Evolutionary conservation across 495 filamentous ascomycete species (phyloP).

Genomic region (Penicillium lividum): DNA sequence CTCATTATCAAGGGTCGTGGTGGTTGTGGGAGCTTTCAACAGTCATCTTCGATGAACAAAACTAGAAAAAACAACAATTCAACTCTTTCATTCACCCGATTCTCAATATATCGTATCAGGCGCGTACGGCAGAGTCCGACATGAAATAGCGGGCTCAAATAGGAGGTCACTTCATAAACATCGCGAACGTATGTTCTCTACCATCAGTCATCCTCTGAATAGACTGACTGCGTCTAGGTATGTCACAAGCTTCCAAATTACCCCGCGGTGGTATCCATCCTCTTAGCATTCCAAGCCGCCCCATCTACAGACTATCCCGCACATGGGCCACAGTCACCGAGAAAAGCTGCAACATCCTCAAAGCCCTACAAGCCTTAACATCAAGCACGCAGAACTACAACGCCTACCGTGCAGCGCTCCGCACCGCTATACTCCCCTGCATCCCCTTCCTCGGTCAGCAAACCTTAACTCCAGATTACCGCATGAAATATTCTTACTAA

Average conservation of each 20-base stretch:
- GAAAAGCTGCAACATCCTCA: slow-evolving; percentile 66
- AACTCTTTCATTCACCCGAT: too few relatives aligned
- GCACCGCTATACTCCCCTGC: slow-evolving; percentile 81
- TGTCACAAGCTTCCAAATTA: slow-evolving; percentile 87
- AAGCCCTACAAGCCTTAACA: slow-evolving; percentile 83
- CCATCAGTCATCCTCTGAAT: too few relatives aligned
- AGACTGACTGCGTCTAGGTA: too few relatives aligned
- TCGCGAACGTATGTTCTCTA: slow-evolving; percentile 67
- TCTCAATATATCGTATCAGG: too few relatives aligned
- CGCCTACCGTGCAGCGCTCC: slow-evolving; percentile 81
- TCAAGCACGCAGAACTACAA: slow-evolving; percentile 91
- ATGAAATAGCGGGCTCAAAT: slow-evolving; percentile 89
- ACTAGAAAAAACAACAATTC: too few relatives aligned
- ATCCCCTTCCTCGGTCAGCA: slow-evolving; percentile 89
- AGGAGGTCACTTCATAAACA: slow-evolving; percentile 88
- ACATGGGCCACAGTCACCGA: slow-evolving; percentile 87
- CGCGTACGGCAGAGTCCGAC: slow-evolving; percentile 81
- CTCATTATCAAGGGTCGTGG: too few relatives aligned
- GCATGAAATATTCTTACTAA: slow-evolving; percentile 7
- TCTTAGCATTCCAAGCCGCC: slow-evolving; percentile 83
- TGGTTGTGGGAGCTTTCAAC: too few relatives aligned
- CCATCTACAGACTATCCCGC: slow-evolving; percentile 85
- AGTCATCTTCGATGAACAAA: too few relatives aligned
- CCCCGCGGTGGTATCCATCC: slow-evolving; percentile 89
- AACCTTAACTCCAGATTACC: not conserved